Conservation (phyloP, 768 basidiomycete species). For the Rubroboletus satanas region DNA sequence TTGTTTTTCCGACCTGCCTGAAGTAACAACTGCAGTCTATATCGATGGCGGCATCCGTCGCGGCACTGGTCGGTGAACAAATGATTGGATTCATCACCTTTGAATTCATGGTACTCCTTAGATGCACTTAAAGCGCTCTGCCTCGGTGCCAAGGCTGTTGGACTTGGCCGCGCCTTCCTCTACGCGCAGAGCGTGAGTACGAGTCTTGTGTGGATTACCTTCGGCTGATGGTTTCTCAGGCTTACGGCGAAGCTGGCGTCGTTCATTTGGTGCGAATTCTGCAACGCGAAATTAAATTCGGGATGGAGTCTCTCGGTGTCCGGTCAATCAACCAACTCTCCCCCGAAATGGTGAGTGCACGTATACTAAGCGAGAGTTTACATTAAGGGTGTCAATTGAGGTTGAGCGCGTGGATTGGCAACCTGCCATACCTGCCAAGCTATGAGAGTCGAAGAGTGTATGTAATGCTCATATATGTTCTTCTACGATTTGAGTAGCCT, state of each 20-base stretch:
- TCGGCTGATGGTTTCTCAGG: slow-evolving; percentile 38
- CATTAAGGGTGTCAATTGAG: slow-evolving; percentile 29
- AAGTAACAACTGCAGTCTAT: slow-evolving; percentile 51
- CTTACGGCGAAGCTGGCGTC: slow-evolving; percentile 72
- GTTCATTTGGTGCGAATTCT: slow-evolving; percentile 63
- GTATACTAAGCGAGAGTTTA: not conserved
- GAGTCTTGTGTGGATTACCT: not conserved
- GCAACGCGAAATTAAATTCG: slow-evolving; percentile 70
- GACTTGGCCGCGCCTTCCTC: slow-evolving; percentile 81
- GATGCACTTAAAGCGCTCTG: slow-evolving; percentile 90
- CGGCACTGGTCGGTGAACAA: slow-evolving; percentile 58
- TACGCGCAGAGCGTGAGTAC: slow-evolving; percentile 74
- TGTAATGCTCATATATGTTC: not conserved
- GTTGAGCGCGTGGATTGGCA: slow-evolving; percentile 70
- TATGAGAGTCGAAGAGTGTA: slow-evolving; percentile 17
- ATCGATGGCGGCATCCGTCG: slow-evolving; percentile 76
- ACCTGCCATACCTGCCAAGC: slow-evolving; percentile 29
- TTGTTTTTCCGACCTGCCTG: not conserved
- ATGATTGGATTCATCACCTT: not conserved
- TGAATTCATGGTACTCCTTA: slow-evolving; percentile 12
- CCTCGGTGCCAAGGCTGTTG: slow-evolving; percentile 82
- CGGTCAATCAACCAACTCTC: slow-evolving; percentile 58
- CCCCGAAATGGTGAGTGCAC: slow-evolving; percentile 63
- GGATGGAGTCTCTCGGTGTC: slow-evolving; percentile 76
- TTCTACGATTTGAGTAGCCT: not conserved